Evolutionary conservation across 208 protist species (phyloP).

Genomic region (Leishmania amazonensis): DNA sequence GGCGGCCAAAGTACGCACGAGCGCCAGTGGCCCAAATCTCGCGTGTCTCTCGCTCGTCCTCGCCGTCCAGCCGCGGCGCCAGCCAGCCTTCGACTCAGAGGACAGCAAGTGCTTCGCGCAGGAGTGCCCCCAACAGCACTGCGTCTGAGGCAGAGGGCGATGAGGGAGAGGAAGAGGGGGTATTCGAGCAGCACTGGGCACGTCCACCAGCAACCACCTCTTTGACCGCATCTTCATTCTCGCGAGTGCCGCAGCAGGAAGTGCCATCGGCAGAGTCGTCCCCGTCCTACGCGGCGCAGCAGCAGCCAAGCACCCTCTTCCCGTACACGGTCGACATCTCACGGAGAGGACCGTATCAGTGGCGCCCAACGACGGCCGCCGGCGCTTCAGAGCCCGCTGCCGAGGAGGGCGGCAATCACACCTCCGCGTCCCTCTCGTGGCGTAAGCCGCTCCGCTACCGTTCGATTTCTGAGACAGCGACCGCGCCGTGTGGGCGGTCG

Average conservation of each 20-base stretch:
- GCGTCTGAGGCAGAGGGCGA: background rate
- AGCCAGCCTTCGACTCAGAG: background rate
- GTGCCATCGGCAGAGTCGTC: slow-evolving; percentile 30
- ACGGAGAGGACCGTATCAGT: background rate
- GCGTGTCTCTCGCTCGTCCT: background rate
- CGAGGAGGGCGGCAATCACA: background rate
- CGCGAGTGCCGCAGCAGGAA: slow-evolving; percentile 24
- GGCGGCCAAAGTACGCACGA: slow-evolving; percentile 37
- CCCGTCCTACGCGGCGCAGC: slow-evolving; percentile 10
- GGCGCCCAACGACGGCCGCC: background rate
- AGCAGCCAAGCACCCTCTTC: background rate
- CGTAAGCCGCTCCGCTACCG: slow-evolving; percentile 28
- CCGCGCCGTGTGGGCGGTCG: background rate
- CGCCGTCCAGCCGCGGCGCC: background rate
- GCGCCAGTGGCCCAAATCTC: background rate
- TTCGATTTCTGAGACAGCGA: background rate
- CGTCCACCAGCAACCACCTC: slow-evolving; percentile 19
- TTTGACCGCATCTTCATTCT: slow-evolving; percentile 32
- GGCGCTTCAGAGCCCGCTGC: slow-evolving; percentile 1
- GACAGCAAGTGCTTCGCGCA: background rate
- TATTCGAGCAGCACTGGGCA: slow-evolving; percentile 29
- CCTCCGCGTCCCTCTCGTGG: slow-evolving; percentile 12
- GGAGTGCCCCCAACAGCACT: background rate
- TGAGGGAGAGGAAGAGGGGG: slow-evolving; percentile 13
- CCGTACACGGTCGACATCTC: background rate